Evolutionary conservation across 78 protist genomes (phyloP).

Genomic region (Carpediemonas membranifera): DNA sequence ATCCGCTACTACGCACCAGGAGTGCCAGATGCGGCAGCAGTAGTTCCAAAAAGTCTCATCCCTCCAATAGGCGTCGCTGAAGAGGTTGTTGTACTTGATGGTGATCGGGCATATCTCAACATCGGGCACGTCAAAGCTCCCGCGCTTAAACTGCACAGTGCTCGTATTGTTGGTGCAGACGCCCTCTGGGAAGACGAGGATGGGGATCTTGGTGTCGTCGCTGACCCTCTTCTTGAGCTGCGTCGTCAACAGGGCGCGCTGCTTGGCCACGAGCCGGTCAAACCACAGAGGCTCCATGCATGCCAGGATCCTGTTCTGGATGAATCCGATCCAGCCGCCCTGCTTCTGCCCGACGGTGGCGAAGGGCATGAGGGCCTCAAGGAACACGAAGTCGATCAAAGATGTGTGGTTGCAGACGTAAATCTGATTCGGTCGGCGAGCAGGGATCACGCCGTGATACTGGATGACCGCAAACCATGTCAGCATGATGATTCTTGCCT

Average conservation of each 20-base stretch:
- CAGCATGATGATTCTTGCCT: too few species aligned
- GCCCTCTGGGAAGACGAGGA: slow-evolving; percentile 51
- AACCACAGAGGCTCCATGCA: slow-evolving; percentile 71
- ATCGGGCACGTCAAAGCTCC: slow-evolving; percentile 65
- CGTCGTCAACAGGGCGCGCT: background rate
- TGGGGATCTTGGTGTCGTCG: background rate
- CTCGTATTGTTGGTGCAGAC: slow-evolving; percentile 74
- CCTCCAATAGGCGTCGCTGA: slow-evolving; percentile 69
- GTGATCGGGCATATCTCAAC: slow-evolving; percentile 65
- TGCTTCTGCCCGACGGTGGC: slow-evolving; percentile 62
- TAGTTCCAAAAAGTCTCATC: slow-evolving; percentile 58
- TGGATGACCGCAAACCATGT: slow-evolving; percentile 49
- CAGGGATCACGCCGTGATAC: slow-evolving; percentile 34
- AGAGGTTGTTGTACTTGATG: slow-evolving; percentile 69
- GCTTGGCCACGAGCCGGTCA: slow-evolving; percentile 34
- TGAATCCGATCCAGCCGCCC: slow-evolving; percentile 35
- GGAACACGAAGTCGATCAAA: slow-evolving; percentile 18
- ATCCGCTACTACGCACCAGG: slow-evolving; percentile 38
- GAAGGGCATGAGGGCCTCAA: slow-evolving; percentile 30
- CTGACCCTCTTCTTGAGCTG: background rate
- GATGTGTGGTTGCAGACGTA: slow-evolving; percentile 19
- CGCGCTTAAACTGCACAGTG: slow-evolving; percentile 62
- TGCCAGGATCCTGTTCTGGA: slow-evolving; percentile 56
- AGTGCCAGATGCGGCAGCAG: slow-evolving; percentile 53
- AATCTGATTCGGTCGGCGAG: slow-evolving; percentile 2